phyloP scores from a whole-genome alignment of 441 rosid genomes.

The Hypseocharis bilobata region DNA sequence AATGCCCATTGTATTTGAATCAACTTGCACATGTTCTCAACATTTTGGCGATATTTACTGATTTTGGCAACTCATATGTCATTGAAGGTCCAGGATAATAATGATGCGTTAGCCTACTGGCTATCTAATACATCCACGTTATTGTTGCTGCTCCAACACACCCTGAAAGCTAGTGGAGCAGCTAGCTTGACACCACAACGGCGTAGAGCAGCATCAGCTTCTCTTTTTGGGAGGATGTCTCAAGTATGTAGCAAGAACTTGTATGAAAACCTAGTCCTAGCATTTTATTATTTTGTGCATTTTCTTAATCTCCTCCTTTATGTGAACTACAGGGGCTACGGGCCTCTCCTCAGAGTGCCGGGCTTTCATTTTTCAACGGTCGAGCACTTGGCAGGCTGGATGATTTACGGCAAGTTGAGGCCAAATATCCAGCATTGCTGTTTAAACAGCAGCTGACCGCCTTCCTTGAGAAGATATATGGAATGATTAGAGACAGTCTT shows the following conservation, averaged over 20 bases:
- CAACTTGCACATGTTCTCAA: background rate
- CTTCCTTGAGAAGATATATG: conserved; percentile 97
- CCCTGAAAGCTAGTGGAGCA: conserved; percentile 95
- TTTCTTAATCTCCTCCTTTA: conserved; percentile 14
- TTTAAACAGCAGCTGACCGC: conserved; percentile 99
- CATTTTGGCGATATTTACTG: conserved; percentile 16
- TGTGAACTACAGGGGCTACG: conserved; percentile 58
- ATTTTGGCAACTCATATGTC: conserved; percentile 23
- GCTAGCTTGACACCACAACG: conserved; percentile 97
- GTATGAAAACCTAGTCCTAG: background rate
- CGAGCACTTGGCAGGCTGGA: conserved; percentile 72
- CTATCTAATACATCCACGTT: conserved; percentile 86
- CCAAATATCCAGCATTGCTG: conserved; percentile 96
- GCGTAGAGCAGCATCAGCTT: conserved; percentile 79
- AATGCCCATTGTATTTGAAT: background rate
- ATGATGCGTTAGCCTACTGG: conserved; percentile 85
- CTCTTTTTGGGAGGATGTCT: conserved; percentile 98
- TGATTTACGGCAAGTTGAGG: conserved; percentile 92
- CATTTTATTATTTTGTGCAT: conserved; percentile 1
- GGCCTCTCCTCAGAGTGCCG: conserved; percentile 88
- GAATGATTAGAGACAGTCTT: conserved; percentile 94
- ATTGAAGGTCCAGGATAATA: conserved; percentile 76
- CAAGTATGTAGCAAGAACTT: conserved; percentile 46
- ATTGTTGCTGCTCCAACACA: conserved; percentile 87
- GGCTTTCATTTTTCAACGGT: conserved; percentile 73